A percentile compares a stretch with the other conserved stretches of the same genome.
These are phyloP conservation scores for Aspergillus campestris DNA, from an alignment of 495 filamentous ascomycete species.

Conservation along the genomic window DNA sequence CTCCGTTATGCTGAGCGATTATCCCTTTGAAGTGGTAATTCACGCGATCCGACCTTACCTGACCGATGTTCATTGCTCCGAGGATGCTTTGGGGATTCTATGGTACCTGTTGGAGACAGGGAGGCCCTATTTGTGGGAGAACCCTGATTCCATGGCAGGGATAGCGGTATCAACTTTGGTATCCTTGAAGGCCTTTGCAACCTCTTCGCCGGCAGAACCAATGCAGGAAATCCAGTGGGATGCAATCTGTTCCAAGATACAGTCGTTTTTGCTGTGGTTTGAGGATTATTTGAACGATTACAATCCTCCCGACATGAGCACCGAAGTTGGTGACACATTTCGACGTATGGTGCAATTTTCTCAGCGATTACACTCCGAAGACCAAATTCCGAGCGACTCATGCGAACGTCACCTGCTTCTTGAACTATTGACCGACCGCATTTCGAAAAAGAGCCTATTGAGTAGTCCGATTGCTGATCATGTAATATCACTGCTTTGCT, in stretches of 20 bases:
- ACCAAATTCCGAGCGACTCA: constrained; percentile 50
- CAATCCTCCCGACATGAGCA: constrained; percentile 38
- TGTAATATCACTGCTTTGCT: constrained; percentile 65
- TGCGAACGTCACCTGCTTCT: constrained; percentile 66
- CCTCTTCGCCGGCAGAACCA: constrained; percentile 55
- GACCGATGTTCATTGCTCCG: constrained; percentile 75
- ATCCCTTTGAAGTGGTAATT: constrained; percentile 87
- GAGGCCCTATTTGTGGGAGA: constrained; percentile 49
- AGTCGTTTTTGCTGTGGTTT: constrained; percentile 66
- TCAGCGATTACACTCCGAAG: constrained; percentile 44
- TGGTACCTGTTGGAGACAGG: constrained; percentile 77
- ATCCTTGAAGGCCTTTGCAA: constrained; percentile 63
- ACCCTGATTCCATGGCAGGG: constrained; percentile 69
- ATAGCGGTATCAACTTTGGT: constrained; percentile 67
- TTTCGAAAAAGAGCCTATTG: constrained; percentile 50
- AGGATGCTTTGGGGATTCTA: constrained; percentile 80
- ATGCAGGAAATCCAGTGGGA: constrained; percentile 70
- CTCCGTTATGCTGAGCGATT: constrained; percentile 57
- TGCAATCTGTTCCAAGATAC: constrained; percentile 57
- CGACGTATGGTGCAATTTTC: constrained; percentile 55
- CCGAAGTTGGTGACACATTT: constrained; percentile 47
- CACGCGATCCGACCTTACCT: constrained; percentile 73
- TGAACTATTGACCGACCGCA: constrained; percentile 65
- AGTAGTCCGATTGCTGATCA: constrained; percentile 59
- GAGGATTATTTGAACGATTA: constrained; percentile 50